Evolutionary conservation across 352 stramenopile genomes (phyloP).

Genomic region (Globisporangium camurandrum): DNA sequence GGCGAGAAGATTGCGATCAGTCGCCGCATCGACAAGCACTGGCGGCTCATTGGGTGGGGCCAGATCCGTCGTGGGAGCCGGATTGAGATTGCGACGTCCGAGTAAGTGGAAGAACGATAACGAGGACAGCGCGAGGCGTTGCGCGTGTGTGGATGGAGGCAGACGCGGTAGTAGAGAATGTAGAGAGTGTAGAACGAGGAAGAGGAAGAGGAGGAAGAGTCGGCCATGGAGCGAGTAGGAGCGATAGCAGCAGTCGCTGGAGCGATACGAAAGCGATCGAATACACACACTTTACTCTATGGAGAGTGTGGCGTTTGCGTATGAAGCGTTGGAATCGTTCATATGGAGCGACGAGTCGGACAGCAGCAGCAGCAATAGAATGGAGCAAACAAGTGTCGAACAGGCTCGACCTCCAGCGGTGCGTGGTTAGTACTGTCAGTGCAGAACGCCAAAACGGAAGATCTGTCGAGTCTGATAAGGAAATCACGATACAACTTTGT

Average conservation of each 20-base stretch:
- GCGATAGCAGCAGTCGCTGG: background rate
- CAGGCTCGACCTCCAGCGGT: too few species aligned
- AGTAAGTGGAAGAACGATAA: too few species aligned
- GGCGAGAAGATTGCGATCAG: constrained; percentile 99
- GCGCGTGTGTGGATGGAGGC: background rate
- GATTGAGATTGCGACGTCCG: constrained; percentile 86
- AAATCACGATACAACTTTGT: too few species aligned
- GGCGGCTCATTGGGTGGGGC: constrained; percentile 99
- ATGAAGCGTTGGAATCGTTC: background rate
- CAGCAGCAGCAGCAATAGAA: too few species aligned
- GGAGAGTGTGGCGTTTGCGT: background rate
- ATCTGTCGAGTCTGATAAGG: too few species aligned
- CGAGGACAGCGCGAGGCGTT: too few species aligned
- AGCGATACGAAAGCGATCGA: background rate
- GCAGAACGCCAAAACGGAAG: too few species aligned
- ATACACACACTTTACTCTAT: constrained; percentile 1
- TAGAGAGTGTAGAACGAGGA: too few species aligned
- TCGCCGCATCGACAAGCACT: constrained; percentile 99
- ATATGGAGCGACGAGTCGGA: too few species aligned
- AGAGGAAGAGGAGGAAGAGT: too few species aligned
- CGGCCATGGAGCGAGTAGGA: constrained; percentile 1
- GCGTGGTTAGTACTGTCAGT: too few species aligned
- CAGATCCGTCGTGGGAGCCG: constrained; percentile 97
- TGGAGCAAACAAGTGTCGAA: too few species aligned
- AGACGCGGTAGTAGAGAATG: background rate